These are phyloP conservation scores for Rosa hybrid DNA, from an alignment of 331 rosid species.

Conservation along the genomic window DNA sequence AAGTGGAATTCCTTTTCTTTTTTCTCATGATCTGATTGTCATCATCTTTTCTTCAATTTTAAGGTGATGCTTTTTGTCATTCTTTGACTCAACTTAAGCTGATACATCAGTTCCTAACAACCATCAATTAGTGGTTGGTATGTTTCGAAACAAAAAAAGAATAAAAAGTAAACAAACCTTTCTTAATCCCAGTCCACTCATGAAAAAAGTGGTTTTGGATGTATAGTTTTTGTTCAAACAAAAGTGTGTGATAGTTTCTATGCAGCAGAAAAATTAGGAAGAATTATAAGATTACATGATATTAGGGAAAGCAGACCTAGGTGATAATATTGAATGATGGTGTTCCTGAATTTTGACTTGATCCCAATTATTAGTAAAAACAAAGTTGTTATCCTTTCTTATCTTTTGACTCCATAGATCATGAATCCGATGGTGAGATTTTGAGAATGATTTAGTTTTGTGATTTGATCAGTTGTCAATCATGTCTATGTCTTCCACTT, in stretches of 20 bases:
- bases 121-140: background rate
- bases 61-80: background rate
- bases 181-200: background rate
- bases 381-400: background rate
- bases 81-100: conserved; percentile 2
- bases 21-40: conserved; percentile 1
- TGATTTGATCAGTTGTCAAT: background rate
- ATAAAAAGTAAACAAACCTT: background rate
- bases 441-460: background rate
- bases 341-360: background rate
- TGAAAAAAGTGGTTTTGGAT: background rate
- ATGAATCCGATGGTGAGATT: background rate
- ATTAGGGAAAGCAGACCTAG: background rate
- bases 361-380: background rate
- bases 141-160: background rate
- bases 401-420: background rate
- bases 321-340: background rate
- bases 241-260: background rate
- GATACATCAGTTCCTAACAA: conserved; percentile 2
- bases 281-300: background rate
- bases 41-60: conserved; percentile 15
- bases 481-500: background rate
- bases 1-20: conserved; percentile 7
- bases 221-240: background rate
- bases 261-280: background rate